These are phyloP conservation scores for Auricularia cornea DNA, from an alignment of 768 basidiomycete genomes.

Conservation along the genomic window DNA sequence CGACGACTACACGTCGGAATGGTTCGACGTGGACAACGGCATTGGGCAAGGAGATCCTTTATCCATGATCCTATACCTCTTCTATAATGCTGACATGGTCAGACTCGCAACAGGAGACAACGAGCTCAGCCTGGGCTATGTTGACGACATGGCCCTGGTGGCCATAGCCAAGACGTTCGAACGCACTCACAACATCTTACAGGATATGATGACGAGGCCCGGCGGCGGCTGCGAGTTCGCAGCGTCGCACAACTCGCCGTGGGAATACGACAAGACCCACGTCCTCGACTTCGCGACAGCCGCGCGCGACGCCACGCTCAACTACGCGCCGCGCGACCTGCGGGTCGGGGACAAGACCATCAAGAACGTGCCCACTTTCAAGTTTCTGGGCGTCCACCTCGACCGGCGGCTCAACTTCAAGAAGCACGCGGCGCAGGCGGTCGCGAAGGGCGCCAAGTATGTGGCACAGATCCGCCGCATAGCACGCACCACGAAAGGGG, in stretches of 20 bases:
- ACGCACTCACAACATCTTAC: neutral
- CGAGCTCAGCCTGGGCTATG: neutral
- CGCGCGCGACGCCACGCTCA: too few species aligned
- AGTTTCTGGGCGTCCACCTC: neutral
- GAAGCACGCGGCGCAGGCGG: neutral
- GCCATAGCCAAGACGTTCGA: neutral
- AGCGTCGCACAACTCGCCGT: constrained; percentile 1
- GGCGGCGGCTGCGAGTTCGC: neutral
- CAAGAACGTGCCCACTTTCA: neutral
- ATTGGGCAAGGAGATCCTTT: constrained; percentile 19
- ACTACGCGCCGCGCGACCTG: neutral
- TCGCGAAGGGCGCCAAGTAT: neutral
- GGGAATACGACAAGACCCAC: neutral
- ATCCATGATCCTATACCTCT: constrained; percentile 14
- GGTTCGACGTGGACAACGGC: constrained; percentile 9
- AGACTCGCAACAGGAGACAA: constrained; percentile 6
- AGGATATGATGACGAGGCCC: neutral
- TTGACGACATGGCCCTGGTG: too few species aligned
- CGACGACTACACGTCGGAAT: neutral
- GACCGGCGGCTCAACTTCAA: too few species aligned
- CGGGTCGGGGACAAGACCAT: neutral
- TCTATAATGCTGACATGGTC: constrained; percentile 16
- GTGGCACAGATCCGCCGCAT: neutral
- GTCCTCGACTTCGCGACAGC: neutral
- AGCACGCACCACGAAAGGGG: neutral